Base-by-base conservation (phyloP, 345 rosid genomes). In the Turnera subulata region DNA sequence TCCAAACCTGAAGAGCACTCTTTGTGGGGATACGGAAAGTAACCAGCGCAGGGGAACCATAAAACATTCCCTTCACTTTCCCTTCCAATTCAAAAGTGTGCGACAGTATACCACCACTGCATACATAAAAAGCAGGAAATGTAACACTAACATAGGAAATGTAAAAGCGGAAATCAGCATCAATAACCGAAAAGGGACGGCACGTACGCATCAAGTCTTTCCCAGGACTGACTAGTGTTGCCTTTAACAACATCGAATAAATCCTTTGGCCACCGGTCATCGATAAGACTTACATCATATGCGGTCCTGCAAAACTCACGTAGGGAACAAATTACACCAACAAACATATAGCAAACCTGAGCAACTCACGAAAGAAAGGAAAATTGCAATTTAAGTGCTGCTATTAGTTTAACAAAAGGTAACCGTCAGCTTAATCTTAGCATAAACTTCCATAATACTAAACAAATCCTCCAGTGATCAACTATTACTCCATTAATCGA, bases 131-230 rank as follows among this genome's bases (percentile, higher is more conserved):
- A 55, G 40, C 19, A 45, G 12, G n/a, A 22, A 49, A 33, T 17
- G n/a, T 47, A 3, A 50, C 20, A 48, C 22, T 49, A 26, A 19
- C 22, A 25, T 47, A 17, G 2, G 5, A 45, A 45, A 51, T 8
- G 15, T 0, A 46, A 29, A 33, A 15, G 5, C 37, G 29, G 11
- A 52, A 18, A 58, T 32, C 4, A 26, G 46, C 12, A 10, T 11
- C 17, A 39, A 61, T 16, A n/a, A 29, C 17, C 56, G 55, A 17
- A 19, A 55, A 24, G 17, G n/a, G n/a, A n/a, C 26, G 38, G 56
- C 21, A 80, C 97, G 84, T 73, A 87, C 99, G 83, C 89, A 78
- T 93, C 96, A 60, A 93, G 97, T 59, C 94, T 82, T 59, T 89
- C 99, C 99, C 99, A 93, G 35, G 99, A 78, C 46, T 53, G 76